A percentile compares a stretch with the other conserved stretches of the same genome.
Conservation (phyloP, 306 rosid genomes). For the Gleditsia sinensis region DNA sequence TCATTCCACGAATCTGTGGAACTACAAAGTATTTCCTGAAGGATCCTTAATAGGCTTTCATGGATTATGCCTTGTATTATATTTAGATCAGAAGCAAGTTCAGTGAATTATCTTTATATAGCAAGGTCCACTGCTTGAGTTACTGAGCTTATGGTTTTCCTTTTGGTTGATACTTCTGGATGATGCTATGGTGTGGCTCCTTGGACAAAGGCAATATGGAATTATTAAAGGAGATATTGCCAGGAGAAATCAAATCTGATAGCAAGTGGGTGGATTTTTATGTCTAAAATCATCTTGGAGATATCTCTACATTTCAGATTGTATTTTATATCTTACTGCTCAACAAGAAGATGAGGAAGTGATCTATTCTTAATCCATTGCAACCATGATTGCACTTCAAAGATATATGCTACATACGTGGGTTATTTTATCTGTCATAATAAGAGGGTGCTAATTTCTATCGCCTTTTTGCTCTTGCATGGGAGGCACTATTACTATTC, state of each 20-base stretch:
- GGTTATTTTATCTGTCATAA: slow-evolving; percentile 54
- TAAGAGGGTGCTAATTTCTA: slow-evolving; percentile 54
- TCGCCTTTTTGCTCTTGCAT: slow-evolving; percentile 59
- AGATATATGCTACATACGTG: slow-evolving; percentile 55
- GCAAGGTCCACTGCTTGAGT: slow-evolving; percentile 38
- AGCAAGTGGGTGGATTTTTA: slow-evolving; percentile 41
- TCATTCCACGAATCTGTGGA: slow-evolving; percentile 44
- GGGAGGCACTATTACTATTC: slow-evolving; percentile 74
- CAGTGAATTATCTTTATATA: slow-evolving; percentile 36
- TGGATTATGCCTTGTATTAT: slow-evolving; percentile 43
- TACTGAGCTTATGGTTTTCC: slow-evolving; percentile 45
- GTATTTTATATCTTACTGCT: slow-evolving; percentile 46
- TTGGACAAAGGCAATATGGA: slow-evolving; percentile 39
- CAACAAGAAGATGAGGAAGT: slow-evolving; percentile 55
- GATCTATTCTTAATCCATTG: slow-evolving; percentile 53
- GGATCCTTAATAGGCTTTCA: slow-evolving; percentile 43
- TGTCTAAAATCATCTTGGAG: slow-evolving; percentile 50
- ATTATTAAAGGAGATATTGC: slow-evolving; percentile 42
- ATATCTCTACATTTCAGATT: slow-evolving; percentile 50
- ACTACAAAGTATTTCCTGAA: slow-evolving; percentile 38
- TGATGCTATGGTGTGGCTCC: slow-evolving; percentile 40
- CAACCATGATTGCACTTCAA: slow-evolving; percentile 53
- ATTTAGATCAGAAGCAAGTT: slow-evolving; percentile 41
- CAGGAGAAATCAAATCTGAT: slow-evolving; percentile 50
- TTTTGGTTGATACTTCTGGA: slow-evolving; percentile 51